Base-by-base conservation (phyloP, 441 rosid species). In the Mallotus japonicus region DNA sequence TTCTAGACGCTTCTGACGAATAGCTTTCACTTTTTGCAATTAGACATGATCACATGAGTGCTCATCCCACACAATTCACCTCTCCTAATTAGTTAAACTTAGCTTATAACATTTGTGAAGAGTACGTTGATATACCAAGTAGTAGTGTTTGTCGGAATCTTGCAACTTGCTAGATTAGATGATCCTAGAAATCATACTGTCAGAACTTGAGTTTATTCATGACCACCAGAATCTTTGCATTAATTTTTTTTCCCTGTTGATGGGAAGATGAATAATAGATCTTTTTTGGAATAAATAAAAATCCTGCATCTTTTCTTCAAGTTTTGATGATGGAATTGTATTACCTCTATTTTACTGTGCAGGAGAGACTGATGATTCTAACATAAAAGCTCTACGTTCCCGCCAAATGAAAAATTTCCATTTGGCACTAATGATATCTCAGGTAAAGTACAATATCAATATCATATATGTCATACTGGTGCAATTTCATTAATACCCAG, bases 361-460 rank as follows among this genome's bases (percentile, higher is more conserved):
- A 80, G 81, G 81, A 50, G 78, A 75, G 68, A 78, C 78, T 63
- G 79, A 76, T 66, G 83, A 85, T 80, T 83, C 82, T 67, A 82
- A 80, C 76, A 70, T 92, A 62, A 88, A 83, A 79, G 90, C 91
- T 72, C 72, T 95, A 77, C 98, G 98, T 65, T 73, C 85, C 46
- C 80, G 91, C 60, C 99, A 95, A 80, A 92, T 92, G 95, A 92
- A 90, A 80, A 95, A 92, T 81, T 91, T 92, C 78, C 99, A 95
- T 79, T 77, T 95, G 78, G 97, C 91, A 67, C 76, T 95, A 78
- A 92, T 88, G 93, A 78, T 92, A 76, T 91, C 98, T 75, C 98
- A 91, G 96, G 97, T 92, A 79, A 76, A 50, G 64, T 34, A 58
- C 64, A 55, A 66, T 16, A 54, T 61, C 44, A 50, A 69, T 53